phyloP scores from a whole-genome alignment of 2,329 filamentous ascomycete genomes.

The Verruconis gallopava region DNA sequence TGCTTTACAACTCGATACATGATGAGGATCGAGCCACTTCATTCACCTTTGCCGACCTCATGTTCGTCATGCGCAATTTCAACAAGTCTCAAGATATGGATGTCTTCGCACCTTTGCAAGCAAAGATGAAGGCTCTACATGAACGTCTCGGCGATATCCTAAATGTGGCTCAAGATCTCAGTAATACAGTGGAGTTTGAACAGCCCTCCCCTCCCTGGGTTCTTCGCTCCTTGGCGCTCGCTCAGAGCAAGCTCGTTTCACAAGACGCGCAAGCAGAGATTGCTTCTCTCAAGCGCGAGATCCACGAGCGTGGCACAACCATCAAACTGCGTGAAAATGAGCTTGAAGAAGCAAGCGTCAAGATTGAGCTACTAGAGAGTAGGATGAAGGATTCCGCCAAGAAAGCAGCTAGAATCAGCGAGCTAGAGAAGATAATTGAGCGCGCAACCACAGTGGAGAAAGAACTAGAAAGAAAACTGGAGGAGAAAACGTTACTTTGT shows the following conservation, averaged over 20 bases:
- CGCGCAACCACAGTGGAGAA: conserved; percentile 19
- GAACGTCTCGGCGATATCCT: conserved; percentile 57
- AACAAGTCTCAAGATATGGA: conserved; percentile 45
- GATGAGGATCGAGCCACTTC: conserved; percentile 60
- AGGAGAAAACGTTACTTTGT: conserved; percentile 55
- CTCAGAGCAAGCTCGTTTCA: conserved; percentile 65
- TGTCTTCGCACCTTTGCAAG: conserved; percentile 54
- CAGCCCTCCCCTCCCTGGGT: conserved; percentile 67
- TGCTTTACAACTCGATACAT: conserved; percentile 51
- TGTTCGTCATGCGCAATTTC: conserved; percentile 47
- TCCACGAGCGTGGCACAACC: conserved; percentile 55
- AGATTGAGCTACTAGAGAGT: conserved; percentile 84
- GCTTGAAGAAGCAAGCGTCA: conserved; percentile 75
- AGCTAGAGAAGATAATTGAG: conserved; percentile 47
- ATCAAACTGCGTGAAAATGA: conserved; percentile 51
- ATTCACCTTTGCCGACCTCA: conserved; percentile 53
- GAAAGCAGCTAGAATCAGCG: conserved; percentile 57
- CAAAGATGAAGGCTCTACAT: conserved; percentile 52
- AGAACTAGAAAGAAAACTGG: conserved; percentile 49
- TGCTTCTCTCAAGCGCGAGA: conserved; percentile 63
- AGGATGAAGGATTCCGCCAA: conserved; percentile 72
- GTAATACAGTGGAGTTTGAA: conserved; percentile 47
- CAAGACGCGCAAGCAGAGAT: conserved; percentile 79
- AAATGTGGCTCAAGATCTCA: conserved; percentile 38
- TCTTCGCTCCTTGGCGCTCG: conserved; percentile 66